Conservation (phyloP, 345 rosid genomes). For the Pistacia atlantica region DNA sequence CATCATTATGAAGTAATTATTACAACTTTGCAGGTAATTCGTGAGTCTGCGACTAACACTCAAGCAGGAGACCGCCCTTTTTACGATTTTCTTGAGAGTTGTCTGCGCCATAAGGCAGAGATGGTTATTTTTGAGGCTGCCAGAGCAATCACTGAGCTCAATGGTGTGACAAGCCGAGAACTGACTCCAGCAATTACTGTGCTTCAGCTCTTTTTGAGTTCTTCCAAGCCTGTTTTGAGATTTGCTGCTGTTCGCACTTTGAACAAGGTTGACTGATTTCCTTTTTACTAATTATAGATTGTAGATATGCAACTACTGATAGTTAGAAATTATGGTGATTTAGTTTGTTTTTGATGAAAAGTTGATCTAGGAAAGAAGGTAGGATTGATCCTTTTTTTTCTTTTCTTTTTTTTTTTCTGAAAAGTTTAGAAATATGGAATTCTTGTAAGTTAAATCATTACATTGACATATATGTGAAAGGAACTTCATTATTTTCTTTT, state of each 20-base stretch:
- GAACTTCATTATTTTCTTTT: background rate
- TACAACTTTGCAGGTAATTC: slow-evolving; percentile 65
- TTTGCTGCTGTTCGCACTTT: slow-evolving; percentile 98
- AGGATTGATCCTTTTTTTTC: too few species aligned
- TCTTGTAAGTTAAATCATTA: background rate
- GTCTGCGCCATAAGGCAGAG: slow-evolving; percentile 97
- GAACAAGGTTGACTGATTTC: slow-evolving; percentile 65
- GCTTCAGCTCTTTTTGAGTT: slow-evolving; percentile 95
- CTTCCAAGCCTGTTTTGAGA: slow-evolving; percentile 95
- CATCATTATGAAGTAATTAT: slow-evolving; percentile 15
- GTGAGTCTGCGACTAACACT: slow-evolving; percentile 67
- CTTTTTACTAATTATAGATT: background rate
- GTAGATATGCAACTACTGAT: background rate
- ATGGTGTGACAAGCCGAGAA: slow-evolving; percentile 90
- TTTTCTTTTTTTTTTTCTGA: too few species aligned
- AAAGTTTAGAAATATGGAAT: background rate
- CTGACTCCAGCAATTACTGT: slow-evolving; percentile 97
- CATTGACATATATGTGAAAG: background rate
- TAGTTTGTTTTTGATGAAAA: background rate
- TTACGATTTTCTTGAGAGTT: slow-evolving; percentile 93
- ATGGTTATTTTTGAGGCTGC: slow-evolving; percentile 99
- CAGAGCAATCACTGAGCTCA: slow-evolving; percentile 97
- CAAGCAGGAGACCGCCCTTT: slow-evolving; percentile 94
- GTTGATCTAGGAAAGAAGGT: background rate
- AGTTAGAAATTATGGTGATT: too few species aligned